Conservation (phyloP, 371 early-diverging fungal genomes). For the Mucor plumbeus region DNA sequence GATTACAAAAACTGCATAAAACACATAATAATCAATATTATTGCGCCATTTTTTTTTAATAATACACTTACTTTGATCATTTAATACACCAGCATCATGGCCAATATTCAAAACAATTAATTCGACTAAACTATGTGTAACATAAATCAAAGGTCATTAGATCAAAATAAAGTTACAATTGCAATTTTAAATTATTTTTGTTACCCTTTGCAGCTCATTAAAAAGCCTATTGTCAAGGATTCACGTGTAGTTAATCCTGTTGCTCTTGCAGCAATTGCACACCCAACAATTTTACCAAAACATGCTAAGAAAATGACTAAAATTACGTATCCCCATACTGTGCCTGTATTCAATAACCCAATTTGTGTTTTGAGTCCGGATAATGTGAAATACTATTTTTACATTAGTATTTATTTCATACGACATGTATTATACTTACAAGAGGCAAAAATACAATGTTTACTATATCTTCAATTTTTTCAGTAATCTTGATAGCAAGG, state of each 20-base stretch:
- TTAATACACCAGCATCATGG: slow-evolving; percentile 83
- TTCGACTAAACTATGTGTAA: slow-evolving; percentile 74
- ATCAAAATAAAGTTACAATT: slow-evolving; percentile 14
- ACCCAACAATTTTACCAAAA: slow-evolving; percentile 88
- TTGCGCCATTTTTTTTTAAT: background rate
- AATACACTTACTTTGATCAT: slow-evolving; percentile 49
- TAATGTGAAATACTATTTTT: slow-evolving; percentile 80
- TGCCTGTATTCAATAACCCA: slow-evolving; percentile 70
- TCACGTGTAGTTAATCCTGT: slow-evolving; percentile 81
- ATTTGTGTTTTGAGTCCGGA: slow-evolving; percentile 92
- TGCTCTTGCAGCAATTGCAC: slow-evolving; percentile 73
- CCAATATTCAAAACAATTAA: slow-evolving; percentile 94
- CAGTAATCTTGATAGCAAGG: slow-evolving; percentile 85
- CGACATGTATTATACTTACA: slow-evolving; percentile 43
- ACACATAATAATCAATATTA: background rate
- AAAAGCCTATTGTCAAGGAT: slow-evolving; percentile 83
- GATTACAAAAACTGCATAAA: slow-evolving; percentile 76
- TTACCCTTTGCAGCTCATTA: slow-evolving; percentile 96
- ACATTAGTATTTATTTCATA: background rate
- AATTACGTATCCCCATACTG: slow-evolving; percentile 80
- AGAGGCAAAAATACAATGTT: slow-evolving; percentile 87
- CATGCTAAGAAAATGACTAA: slow-evolving; percentile 80
- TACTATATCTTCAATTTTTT: slow-evolving; percentile 92
- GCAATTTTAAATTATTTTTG: background rate
- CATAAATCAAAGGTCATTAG: slow-evolving; percentile 26